Evolutionary conservation across 257 asterid genomes (phyloP).

Genomic region (Eustoma russellianum): DNA sequence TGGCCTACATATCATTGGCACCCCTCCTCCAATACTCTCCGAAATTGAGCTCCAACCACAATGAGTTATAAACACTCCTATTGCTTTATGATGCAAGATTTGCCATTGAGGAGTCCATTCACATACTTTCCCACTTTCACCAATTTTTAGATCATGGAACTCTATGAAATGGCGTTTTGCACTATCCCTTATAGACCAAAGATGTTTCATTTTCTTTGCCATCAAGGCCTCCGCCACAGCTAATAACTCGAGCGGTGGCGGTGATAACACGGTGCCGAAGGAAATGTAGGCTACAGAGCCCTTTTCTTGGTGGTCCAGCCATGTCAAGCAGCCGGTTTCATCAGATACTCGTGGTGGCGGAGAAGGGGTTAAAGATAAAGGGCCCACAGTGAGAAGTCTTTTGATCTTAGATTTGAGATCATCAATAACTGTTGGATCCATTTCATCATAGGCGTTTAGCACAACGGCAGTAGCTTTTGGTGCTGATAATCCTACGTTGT

Average conservation of each 20-base stretch:
- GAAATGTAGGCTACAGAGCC: conserved; percentile 48
- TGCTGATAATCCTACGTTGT: conserved; percentile 46
- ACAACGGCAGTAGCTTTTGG: conserved; percentile 36
- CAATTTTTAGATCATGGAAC: neutral
- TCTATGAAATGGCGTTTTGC: neutral
- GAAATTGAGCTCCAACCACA: conserved; percentile 17
- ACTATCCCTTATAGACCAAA: conserved; percentile 45
- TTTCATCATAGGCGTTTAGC: conserved; percentile 18
- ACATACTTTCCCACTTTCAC: neutral
- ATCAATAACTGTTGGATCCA: conserved; percentile 11
- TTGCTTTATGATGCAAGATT: conserved; percentile 4
- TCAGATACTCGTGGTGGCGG: neutral
- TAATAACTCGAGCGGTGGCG: conserved; percentile 38
- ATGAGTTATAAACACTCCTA: conserved; percentile 11
- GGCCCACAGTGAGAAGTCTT: conserved; percentile 19
- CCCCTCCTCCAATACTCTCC: conserved; percentile 11
- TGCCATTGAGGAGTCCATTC: conserved; percentile 15
- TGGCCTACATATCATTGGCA: conserved; percentile 19
- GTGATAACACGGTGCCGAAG: conserved; percentile 51
- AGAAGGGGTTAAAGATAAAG: conserved; percentile 7
- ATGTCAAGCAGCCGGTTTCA: conserved; percentile 17
- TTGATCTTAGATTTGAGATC: conserved; percentile 20
- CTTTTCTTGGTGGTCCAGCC: conserved; percentile 13
- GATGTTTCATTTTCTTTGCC: conserved; percentile 28
- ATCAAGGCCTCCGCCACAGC: conserved; percentile 62